Evolutionary conservation across 441 rosid species (phyloP).

Genomic region (Cnidoscolus chayamansa): DNA sequence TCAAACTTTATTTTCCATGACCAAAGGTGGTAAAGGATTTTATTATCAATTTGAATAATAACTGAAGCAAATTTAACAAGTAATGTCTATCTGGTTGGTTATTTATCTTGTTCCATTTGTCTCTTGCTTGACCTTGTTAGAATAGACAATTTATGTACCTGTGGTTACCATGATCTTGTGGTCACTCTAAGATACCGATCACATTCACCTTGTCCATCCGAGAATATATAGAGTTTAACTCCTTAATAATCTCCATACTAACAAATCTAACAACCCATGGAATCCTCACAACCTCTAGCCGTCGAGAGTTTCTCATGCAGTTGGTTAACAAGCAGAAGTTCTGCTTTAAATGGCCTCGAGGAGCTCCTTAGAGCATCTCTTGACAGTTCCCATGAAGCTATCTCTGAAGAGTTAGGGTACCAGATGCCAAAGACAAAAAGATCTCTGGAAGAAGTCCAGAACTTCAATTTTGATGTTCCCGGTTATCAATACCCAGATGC

Average conservation of each 20-base stretch:
- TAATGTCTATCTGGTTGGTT: slow-evolving; percentile 7
- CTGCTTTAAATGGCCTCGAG: slow-evolving; percentile 20
- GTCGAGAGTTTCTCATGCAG: too few species aligned
- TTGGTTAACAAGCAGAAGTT: too few species aligned
- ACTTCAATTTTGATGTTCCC: slow-evolving; percentile 47
- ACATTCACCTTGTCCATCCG: too few species aligned
- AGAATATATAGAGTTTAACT: too few species aligned
- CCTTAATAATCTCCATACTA: too few species aligned
- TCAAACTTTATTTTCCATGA: too few species aligned
- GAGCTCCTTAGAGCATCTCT: slow-evolving; percentile 23
- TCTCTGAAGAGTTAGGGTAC: slow-evolving; percentile 10
- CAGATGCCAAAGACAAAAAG: slow-evolving; percentile 9
- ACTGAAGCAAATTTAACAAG: background rate
- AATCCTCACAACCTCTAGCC: too few species aligned
- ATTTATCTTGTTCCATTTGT: slow-evolving; percentile 33
- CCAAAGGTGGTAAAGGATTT: too few species aligned
- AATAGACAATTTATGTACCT: slow-evolving; percentile 22
- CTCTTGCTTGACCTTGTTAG: slow-evolving; percentile 33
- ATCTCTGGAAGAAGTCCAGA: slow-evolving; percentile 26
- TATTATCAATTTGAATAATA: too few species aligned
- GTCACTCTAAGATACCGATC: too few species aligned
- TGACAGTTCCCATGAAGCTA: slow-evolving; percentile 17
- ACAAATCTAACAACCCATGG: too few species aligned
- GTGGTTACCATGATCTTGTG: background rate
- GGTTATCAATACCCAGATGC: slow-evolving; percentile 22